Conservation (phyloP, 495 filamentous ascomycete genomes). For the Darksidea phi region DNA sequence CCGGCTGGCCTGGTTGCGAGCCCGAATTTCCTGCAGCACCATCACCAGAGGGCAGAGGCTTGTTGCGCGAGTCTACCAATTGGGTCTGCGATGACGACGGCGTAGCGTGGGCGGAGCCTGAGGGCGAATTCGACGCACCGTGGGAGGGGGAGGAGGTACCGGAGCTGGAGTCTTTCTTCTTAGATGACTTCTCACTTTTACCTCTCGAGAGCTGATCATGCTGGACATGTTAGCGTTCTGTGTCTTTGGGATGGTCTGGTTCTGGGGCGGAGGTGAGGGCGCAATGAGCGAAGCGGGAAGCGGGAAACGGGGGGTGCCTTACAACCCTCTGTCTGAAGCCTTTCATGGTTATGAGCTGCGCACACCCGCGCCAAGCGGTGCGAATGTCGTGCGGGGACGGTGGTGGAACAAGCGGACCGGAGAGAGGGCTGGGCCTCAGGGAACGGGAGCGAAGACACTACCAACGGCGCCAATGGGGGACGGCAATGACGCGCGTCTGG, state of each 20-base stretch:
- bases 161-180: constrained; percentile 84
- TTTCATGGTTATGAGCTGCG: constrained; percentile 65
- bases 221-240: constrained; percentile 46
- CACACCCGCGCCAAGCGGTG: constrained; percentile 20
- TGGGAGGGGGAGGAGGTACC: constrained; percentile 75
- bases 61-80: constrained; percentile 81
- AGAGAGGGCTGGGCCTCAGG: constrained; percentile 1
- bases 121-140: constrained; percentile 60
- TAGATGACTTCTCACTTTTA: constrained; percentile 86
- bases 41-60: constrained; percentile 69
- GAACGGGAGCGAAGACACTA: constrained; percentile 9
- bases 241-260: constrained; percentile 9
- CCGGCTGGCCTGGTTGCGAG: constrained; percentile 46
- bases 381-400: constrained; percentile 16
- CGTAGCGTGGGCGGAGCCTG: constrained; percentile 59
- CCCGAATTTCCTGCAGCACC: constrained; percentile 53
- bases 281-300: constrained; percentile 34
- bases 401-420: constrained; percentile 12
- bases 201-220: constrained; percentile 90
- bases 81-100: constrained; percentile 76
- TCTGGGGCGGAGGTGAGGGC: constrained; percentile 17
- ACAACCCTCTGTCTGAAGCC: constrained; percentile 97
- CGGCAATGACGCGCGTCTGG: constrained; percentile 1
- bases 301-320: constrained; percentile 48
- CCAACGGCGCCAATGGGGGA: constrained; percentile 1